Evolutionary conservation across 805 yeast genomes (phyloP).

Genomic region (Lachancea sp.): DNA sequence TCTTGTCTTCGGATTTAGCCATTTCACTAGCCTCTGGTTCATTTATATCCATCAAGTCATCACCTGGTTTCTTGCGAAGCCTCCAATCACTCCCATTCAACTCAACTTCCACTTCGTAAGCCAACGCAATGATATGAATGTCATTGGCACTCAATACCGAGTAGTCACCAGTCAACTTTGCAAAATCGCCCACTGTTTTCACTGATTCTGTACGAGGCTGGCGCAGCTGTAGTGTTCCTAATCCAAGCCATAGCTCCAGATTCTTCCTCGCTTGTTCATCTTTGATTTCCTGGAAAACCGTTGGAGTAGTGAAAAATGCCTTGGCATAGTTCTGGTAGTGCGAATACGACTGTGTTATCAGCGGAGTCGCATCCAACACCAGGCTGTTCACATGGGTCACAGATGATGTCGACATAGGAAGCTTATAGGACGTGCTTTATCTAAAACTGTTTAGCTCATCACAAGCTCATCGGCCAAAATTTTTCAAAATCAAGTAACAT

Average conservation of each 20-base stretch:
- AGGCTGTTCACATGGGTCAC: conserved; percentile 45
- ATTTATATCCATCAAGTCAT: conserved; percentile 25
- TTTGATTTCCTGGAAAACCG: conserved; percentile 77
- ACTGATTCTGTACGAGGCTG: conserved; percentile 70
- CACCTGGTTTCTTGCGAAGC: conserved; percentile 69
- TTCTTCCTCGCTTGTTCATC: conserved; percentile 82
- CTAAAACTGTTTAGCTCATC: conserved; percentile 1
- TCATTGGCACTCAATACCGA: conserved; percentile 85
- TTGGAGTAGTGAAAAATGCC: conserved; percentile 82
- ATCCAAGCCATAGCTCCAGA: conserved; percentile 63
- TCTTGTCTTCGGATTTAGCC: conserved; percentile 4
- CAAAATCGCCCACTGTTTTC: conserved; percentile 63
- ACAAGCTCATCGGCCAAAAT: conserved; percentile 7
- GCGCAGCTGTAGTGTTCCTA: conserved; percentile 54
- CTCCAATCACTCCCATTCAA: conserved; percentile 61
- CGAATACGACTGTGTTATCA: conserved; percentile 78
- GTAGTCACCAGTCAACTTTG: conserved; percentile 86
- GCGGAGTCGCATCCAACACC: conserved; percentile 91
- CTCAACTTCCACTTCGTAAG: conserved; percentile 81
- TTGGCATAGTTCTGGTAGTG: conserved; percentile 64
- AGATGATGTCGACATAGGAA: conserved; percentile 33
- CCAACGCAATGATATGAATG: conserved; percentile 84
- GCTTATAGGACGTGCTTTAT: conserved; percentile 26
- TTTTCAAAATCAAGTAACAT: too few species aligned
- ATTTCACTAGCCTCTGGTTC: conserved; percentile 3